phyloP scores from a whole-genome alignment of 1,284 basidiomycete species.

The Stygiomarasmius scandens region DNA sequence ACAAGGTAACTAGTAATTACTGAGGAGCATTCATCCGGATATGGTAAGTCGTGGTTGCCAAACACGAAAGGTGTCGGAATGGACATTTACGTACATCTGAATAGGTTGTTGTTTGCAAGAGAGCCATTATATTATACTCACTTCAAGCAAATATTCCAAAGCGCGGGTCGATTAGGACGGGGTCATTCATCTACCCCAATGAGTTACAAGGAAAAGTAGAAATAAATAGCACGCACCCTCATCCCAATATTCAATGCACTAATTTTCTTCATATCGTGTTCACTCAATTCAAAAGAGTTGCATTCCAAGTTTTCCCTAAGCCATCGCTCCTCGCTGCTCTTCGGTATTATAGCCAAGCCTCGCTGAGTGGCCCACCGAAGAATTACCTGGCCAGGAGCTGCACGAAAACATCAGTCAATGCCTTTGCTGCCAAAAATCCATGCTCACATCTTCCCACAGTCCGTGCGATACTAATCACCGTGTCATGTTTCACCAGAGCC shows the following conservation, averaged over 20 bases:
- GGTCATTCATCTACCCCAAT: too few species aligned
- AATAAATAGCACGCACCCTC: constrained; percentile 49
- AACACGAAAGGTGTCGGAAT: too few species aligned
- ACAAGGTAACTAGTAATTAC: too few species aligned
- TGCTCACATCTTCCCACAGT: constrained; percentile 58
- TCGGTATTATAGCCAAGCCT: constrained; percentile 79
- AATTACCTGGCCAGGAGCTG: constrained; percentile 66
- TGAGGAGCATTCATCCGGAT: too few species aligned
- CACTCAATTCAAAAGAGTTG: constrained; percentile 59
- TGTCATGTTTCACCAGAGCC: constrained; percentile 57
- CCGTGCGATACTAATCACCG: constrained; percentile 49
- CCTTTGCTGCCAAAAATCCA: background rate
- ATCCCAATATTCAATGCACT: constrained; percentile 65
- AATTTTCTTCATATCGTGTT: constrained; percentile 63
- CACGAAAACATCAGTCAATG: background rate
- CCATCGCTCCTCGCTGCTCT: constrained; percentile 60
- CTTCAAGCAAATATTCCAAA: too few species aligned
- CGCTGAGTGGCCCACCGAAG: constrained; percentile 83
- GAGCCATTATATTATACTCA: too few species aligned
- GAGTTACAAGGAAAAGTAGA: too few species aligned
- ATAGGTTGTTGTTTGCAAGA: too few species aligned
- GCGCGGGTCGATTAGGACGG: too few species aligned
- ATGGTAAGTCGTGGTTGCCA: too few species aligned
- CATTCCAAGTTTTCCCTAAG: constrained; percentile 63
- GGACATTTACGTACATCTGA: too few species aligned